Evolutionary conservation across 169 alveolate genomes (phyloP), one percentile per base, ranked within the genome.

Genomic region (Plasmodium reichenowi): DNA sequence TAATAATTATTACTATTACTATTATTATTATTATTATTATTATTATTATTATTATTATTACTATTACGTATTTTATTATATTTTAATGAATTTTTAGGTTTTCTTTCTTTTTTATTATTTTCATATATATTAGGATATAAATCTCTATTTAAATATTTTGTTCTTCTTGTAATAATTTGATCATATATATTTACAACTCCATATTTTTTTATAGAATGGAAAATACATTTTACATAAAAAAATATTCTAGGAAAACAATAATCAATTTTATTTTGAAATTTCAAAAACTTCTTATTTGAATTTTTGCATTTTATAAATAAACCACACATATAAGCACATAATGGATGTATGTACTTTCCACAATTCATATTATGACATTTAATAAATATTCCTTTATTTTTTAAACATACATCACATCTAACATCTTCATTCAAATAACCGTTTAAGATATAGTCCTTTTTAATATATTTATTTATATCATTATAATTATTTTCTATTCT

Each of bases 311-410:
- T 83, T 20, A 83, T 83, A 62, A 68, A 71, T 13, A 83, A 58
- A 10, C 91, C 91, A 83, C 91, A 83, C 91, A 83, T 83, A 62
- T 38, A 83, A 12, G 86, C 91, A 22, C 91, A 83, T 24, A 83
- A 48, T 5, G 91, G 91, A 32, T 83, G 91, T 3, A 83, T 48
- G 22, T 83, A 83, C 13, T 38, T 68, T 22, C 71, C 66, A 26
- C 91, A 83, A 12, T 54, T 47, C 3, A 83, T 26, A 70, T 70
- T 50, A 10, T 68, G 50, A 58, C 91, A 83, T 58, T 83, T 83
- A 2, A 83, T 52, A 26, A 83, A 71, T 15, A 83, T 58, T 56
- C 91, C 91, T 43, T 83, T 68, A 20, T 32, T 56, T 29, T 83
- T 83, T 45, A 83, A 70, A 70, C 91, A 83, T 3, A 83, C 74